Evolutionary conservation across 768 basidiomycete species (phyloP).

Genomic region (Hygrocybe coccinea): DNA sequence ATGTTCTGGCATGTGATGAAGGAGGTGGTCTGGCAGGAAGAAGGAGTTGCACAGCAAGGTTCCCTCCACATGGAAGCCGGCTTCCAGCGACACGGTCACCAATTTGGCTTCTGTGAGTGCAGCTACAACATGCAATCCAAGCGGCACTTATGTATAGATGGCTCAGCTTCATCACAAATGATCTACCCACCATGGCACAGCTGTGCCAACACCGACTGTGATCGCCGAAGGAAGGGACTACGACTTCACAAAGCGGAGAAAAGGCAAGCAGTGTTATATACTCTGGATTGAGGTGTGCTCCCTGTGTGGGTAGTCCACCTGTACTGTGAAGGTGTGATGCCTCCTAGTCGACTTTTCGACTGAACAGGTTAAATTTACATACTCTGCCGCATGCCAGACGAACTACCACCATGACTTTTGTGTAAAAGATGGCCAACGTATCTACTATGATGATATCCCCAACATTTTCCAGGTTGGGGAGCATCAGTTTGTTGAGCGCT

Average conservation of each 20-base stretch:
- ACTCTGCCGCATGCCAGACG: slow-evolving; percentile 16
- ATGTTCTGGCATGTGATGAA: not conserved
- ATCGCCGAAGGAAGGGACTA: not conserved
- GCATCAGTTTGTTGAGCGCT: slow-evolving; percentile 11
- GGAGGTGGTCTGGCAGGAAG: not conserved
- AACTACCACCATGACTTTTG: slow-evolving; percentile 26
- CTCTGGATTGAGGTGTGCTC: slow-evolving; percentile 13
- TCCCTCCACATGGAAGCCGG: not conserved
- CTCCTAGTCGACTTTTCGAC: not conserved
- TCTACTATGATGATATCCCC: slow-evolving; percentile 18
- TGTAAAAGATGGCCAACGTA: slow-evolving; percentile 14
- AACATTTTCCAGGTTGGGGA: slow-evolving; percentile 12
- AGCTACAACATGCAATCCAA: not conserved
- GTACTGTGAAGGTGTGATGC: slow-evolving; percentile 16
- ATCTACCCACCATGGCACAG: slow-evolving; percentile 7
- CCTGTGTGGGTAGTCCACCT: slow-evolving; percentile 21
- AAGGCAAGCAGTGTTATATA: slow-evolving; percentile 17
- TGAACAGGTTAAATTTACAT: too few relatives aligned
- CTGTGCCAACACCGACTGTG: slow-evolving; percentile 8
- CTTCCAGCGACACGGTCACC: not conserved
- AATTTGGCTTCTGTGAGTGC: not conserved
- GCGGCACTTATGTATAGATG: not conserved
- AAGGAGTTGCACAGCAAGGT: not conserved
- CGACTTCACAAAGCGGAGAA: slow-evolving; percentile 19
- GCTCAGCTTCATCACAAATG: slow-evolving; percentile 1